Percentiles rank a stretch among this genome's conserved stretches.
These are phyloP conservation scores for Globisporangium polare DNA, from an alignment of 352 stramenopile species.

Conservation along the genomic window DNA sequence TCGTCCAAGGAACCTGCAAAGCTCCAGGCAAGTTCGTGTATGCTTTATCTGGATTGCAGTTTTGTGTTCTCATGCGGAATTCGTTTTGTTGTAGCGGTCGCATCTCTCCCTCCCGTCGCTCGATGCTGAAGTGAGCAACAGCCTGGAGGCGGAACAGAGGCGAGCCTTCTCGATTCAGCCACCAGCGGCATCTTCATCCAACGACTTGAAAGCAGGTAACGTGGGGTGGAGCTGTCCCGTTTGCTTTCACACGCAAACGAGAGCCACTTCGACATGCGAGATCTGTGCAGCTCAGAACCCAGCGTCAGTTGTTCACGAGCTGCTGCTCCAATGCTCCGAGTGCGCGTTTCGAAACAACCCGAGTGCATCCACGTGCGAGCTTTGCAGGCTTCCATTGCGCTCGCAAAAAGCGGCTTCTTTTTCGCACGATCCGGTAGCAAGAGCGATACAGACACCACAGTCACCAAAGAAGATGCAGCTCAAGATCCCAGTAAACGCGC, in stretches of 20 bases:
- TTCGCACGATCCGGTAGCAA: neutral
- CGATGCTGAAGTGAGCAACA: neutral
- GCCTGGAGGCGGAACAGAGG: neutral
- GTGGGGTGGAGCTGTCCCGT: constrained; percentile 55
- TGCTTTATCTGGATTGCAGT: neutral
- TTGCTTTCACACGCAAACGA: constrained; percentile 69
- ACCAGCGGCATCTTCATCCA: neutral
- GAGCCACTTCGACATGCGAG: constrained; percentile 40
- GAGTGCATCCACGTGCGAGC: constrained; percentile 38
- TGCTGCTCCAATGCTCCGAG: constrained; percentile 50
- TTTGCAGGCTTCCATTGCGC: constrained; percentile 45
- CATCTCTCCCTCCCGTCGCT: constrained; percentile 10
- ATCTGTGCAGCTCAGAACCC: constrained; percentile 77
- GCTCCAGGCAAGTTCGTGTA: constrained; percentile 1
- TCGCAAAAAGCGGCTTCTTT: neutral
- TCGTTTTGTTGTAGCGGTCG: neutral
- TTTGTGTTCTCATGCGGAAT: neutral
- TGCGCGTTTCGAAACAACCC: constrained; percentile 66
- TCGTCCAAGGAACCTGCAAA: neutral
- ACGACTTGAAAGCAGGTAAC: neutral
- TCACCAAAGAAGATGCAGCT: constrained; percentile 11
- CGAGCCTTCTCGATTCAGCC: neutral
- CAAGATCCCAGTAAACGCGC: constrained; percentile 10
- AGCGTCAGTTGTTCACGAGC: constrained; percentile 41
- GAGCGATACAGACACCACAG: neutral